phyloP scores from a whole-genome alignment of 768 basidiomycete species.

The Xerocomellus chrysenteron region DNA sequence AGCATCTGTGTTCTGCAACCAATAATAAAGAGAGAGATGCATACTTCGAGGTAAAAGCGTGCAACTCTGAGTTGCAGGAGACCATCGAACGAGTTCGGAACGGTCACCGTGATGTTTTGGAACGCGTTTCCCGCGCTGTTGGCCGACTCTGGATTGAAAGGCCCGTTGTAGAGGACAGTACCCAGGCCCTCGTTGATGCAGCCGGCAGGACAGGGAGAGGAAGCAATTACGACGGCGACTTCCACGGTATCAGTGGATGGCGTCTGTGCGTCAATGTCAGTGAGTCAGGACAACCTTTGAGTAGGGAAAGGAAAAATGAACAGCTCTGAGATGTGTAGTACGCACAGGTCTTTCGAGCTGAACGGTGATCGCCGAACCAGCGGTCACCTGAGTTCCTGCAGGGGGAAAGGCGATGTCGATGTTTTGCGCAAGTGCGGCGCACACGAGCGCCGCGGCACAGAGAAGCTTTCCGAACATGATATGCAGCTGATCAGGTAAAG shows the following conservation, averaged over 20 bases:
- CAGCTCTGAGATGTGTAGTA: not conserved
- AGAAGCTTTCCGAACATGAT: conserved; percentile 16
- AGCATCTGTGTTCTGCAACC: not conserved
- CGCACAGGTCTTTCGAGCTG: conserved; percentile 43
- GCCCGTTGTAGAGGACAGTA: not conserved
- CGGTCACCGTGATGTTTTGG: not conserved
- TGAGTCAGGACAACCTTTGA: not conserved
- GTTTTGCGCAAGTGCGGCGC: conserved; percentile 39
- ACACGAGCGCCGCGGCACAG: conserved; percentile 4
- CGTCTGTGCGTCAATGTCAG: not conserved
- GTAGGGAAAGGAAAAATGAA: not conserved
- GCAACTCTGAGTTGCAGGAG: not conserved
- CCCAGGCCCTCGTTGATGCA: conserved; percentile 1
- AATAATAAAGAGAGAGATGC: not conserved
- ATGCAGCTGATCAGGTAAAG: too few species aligned
- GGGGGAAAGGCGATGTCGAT: conserved; percentile 37
- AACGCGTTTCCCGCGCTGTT: not conserved
- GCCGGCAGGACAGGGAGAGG: not conserved
- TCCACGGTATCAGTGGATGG: not conserved
- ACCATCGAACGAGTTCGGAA: conserved; percentile 1
- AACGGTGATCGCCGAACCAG: conserved; percentile 36
- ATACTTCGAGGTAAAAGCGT: conserved; percentile 9
- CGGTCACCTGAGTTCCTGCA: conserved; percentile 29
- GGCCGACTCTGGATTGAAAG: not conserved
- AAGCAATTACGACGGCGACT: conserved; percentile 7